A percentile compares a stretch with the other conserved stretches of the same genome.
These are phyloP conservation scores for Kwoniella shivajii DNA, from an alignment of 1,284 basidiomycete genomes.

Conservation along the genomic window DNA sequence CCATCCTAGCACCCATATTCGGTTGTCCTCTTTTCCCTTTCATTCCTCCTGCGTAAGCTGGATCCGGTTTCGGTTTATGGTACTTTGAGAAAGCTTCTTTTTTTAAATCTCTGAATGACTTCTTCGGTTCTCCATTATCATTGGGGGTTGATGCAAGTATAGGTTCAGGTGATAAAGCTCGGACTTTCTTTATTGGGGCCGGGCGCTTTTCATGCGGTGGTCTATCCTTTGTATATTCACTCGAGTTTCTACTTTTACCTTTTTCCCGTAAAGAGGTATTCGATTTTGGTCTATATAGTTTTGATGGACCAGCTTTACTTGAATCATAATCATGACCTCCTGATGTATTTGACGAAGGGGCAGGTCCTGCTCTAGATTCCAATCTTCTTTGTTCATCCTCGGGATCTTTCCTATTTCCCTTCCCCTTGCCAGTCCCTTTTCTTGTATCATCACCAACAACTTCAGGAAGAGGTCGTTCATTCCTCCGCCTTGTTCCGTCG, in stretches of 20 bases:
- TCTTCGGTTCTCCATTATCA: neutral
- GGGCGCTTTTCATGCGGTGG: slow-evolving; percentile 2
- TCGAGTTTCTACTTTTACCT: neutral
- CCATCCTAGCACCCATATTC: slow-evolving; percentile 55
- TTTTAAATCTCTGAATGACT: slow-evolving; percentile 36
- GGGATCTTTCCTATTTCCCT: neutral
- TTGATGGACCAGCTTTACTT: neutral
- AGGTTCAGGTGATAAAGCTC: slow-evolving; percentile 29
- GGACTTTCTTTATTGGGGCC: slow-evolving; percentile 6
- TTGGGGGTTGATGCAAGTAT: neutral
- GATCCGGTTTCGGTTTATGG: slow-evolving; percentile 21
- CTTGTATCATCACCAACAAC: neutral
- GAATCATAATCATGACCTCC: neutral
- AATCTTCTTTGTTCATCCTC: slow-evolving; percentile 3
- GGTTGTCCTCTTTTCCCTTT: slow-evolving; percentile 47
- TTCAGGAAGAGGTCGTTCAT: slow-evolving; percentile 7
- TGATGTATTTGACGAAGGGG: slow-evolving; percentile 1
- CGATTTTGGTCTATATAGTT: neutral
- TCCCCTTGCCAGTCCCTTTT: neutral
- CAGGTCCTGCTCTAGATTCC: slow-evolving; percentile 12
- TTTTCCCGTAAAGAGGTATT: neutral
- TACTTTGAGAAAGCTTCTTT: slow-evolving; percentile 47
- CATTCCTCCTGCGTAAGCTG: neutral
- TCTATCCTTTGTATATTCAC: neutral
- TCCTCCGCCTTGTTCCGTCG: slow-evolving; percentile 18